phyloP scores from a whole-genome alignment of 2,329 filamentous ascomycete genomes.

The Fusarium longipes region DNA sequence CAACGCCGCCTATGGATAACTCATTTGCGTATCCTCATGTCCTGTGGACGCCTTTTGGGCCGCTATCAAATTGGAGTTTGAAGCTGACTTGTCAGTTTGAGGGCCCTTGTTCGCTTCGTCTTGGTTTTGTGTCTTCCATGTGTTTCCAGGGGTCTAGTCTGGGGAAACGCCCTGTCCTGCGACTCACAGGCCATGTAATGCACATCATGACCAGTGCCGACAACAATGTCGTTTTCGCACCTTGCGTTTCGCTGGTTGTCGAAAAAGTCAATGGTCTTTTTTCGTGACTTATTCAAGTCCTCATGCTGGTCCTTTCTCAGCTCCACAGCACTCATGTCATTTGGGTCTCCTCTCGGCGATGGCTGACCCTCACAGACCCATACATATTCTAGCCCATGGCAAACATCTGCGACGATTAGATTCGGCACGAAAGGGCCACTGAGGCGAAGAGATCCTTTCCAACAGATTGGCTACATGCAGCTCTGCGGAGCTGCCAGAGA shows the following conservation, averaged over 20 bases:
- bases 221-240: slow-evolving; percentile 1
- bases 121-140: slow-evolving; percentile 19
- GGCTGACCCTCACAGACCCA: slow-evolving; percentile 44
- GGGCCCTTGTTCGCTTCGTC: slow-evolving; percentile 23
- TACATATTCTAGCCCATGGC: slow-evolving; percentile 3
- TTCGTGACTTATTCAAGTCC: not conserved
- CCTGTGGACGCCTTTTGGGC: slow-evolving; percentile 31
- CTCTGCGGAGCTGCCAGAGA: not conserved
- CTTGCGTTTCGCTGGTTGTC: not conserved
- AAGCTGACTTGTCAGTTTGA: slow-evolving; percentile 32
- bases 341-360: slow-evolving; percentile 13
- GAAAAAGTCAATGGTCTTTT: not conserved
- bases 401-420: not conserved
- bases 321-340: not conserved
- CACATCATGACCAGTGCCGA: slow-evolving; percentile 15
- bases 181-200: slow-evolving; percentile 23
- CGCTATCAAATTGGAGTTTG: slow-evolving; percentile 2
- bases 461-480: slow-evolving; percentile 1
- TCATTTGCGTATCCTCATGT: slow-evolving; percentile 37
- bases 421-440: not conserved
- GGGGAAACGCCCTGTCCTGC: slow-evolving; percentile 32
- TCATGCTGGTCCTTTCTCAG: not conserved
- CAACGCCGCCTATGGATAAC: slow-evolving; percentile 38
- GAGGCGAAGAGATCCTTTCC: not conserved
- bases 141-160: slow-evolving; percentile 34